Evolutionary conservation across 257 asterid genomes (phyloP).

Genomic region (Plantago major): DNA sequence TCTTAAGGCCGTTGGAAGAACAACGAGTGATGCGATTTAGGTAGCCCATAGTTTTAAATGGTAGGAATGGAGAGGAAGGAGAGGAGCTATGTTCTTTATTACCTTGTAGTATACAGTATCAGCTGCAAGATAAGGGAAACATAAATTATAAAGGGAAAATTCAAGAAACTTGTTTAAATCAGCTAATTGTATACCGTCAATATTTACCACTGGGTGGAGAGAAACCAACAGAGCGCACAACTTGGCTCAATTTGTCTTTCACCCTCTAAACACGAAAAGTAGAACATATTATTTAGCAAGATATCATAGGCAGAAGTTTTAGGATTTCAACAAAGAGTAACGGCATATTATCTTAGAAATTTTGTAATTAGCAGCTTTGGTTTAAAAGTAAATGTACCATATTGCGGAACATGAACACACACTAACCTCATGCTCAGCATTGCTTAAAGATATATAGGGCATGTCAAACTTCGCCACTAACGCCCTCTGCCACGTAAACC

Average conservation of each 20-base stretch:
- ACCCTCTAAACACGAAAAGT: constrained; percentile 50
- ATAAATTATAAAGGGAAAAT: constrained; percentile 11
- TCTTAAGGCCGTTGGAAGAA: constrained; percentile 2
- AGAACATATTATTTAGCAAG: constrained; percentile 6
- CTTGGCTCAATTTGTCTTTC: constrained; percentile 77
- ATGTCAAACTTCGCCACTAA: constrained; percentile 71
- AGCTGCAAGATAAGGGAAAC: constrained; percentile 42
- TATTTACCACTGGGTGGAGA: constrained; percentile 45
- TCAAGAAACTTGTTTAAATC: neutral
- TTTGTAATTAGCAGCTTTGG: constrained; percentile 3
- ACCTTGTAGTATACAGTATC: constrained; percentile 84
- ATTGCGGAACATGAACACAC: constrained; percentile 8
- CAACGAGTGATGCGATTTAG: neutral
- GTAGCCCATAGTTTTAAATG: neutral
- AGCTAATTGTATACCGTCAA: constrained; percentile 8
- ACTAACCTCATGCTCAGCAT: constrained; percentile 80
- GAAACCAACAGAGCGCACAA: constrained; percentile 54
- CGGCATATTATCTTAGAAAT: constrained; percentile 3
- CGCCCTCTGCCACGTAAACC: constrained; percentile 45
- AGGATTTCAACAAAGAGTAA: constrained; percentile 6
- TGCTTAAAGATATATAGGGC: constrained; percentile 72
- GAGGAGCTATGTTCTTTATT: constrained; percentile 23
- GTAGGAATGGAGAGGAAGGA: constrained; percentile 18
- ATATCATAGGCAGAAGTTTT: constrained; percentile 2
- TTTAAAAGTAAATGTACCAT: constrained; percentile 6